Evolutionary conservation across 176 grass and related monocot genomes (phyloP).

Genomic region (Ensete glaucum): DNA sequence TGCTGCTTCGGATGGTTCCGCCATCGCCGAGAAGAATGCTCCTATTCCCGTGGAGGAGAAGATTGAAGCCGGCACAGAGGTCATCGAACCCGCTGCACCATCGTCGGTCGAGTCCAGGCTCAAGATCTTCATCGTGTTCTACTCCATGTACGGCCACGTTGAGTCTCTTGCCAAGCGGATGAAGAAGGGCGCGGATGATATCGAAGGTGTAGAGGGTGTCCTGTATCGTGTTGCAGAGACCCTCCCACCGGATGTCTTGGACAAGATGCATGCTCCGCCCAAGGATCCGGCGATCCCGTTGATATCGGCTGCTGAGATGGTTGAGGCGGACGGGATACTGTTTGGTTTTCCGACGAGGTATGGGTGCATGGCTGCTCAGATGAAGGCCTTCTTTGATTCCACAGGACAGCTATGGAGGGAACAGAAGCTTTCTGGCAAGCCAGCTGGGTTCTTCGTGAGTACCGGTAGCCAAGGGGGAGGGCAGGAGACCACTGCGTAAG

Average conservation of each 20-base stretch:
- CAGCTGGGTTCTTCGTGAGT: conserved; percentile 21
- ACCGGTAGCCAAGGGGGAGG: conserved; percentile 21
- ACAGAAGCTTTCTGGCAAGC: conserved; percentile 15
- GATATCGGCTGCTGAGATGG: conserved; percentile 8
- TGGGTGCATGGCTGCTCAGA: conserved; percentile 19
- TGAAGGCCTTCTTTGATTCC: conserved; percentile 21
- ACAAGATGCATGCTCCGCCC: conserved; percentile 15
- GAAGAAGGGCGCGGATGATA: conserved; percentile 13
- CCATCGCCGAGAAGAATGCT: background rate
- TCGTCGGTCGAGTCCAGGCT: background rate
- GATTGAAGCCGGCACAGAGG: background rate
- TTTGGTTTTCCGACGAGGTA: conserved; percentile 19
- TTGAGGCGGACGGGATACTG: conserved; percentile 18
- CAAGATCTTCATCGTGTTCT: conserved; percentile 22
- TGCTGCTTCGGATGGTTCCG: background rate
- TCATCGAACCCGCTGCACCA: background rate
- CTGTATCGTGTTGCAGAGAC: conserved; percentile 17
- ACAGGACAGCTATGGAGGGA: conserved; percentile 10
- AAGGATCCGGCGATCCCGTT: conserved; percentile 6
- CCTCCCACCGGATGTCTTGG: conserved; percentile 12
- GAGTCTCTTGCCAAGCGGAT: conserved; percentile 8
- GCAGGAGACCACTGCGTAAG: conserved; percentile 21
- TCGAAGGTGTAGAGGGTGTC: conserved; percentile 8
- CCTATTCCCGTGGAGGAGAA: background rate
- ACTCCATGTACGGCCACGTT: conserved; percentile 18